Base-by-base conservation (phyloP, 1,284 basidiomycete species). In the Jaminaea rosea region DNA sequence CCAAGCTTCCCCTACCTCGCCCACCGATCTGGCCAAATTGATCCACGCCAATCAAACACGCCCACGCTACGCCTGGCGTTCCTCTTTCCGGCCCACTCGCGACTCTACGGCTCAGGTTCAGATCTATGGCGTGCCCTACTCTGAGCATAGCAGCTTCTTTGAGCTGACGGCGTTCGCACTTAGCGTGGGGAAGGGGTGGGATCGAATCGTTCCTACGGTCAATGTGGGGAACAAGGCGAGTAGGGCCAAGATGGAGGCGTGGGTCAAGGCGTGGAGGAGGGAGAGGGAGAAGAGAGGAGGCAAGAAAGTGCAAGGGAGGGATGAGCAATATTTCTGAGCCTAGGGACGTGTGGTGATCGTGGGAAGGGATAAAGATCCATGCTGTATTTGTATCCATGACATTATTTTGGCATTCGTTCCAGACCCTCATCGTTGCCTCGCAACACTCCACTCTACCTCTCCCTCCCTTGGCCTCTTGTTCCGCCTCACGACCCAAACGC, bases 201-300 rank as follows among this genome's bases (percentile, higher is more conserved):
- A 69, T 7, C 84, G 79, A 65, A 92, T 97, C 79, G 92, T 97
- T 60, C 88, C 93, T 4, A 97, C 93, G 0, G 92, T 97, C 39
- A 97, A 96, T 65, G 86, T 97, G 0, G 87, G 87, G 15, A 90
- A 80, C 59, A 84, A 87, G 68, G 77, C 72, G 19, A 87, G 62
- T 15, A 58, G 67, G 10, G 57, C 55, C 15, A 63, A 63, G 55
- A 70, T 72, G 69, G 61, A 59, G 0, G 60, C 59, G 28, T 73
- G 67, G 69, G 60, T 67, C 44, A 63, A 69, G 28, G 54, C 58
- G 27, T 73, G 71, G 67, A 54, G 55, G 52, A 36, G 49, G 8
- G 67, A 68, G 31, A 62, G 63, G 49, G 46, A 49, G 41, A 27
- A 61, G 28, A 32, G 51, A 13, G 36, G 36, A 11, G 15, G 26